Percentiles rank a stretch among this genome's conserved stretches.
phyloP scores from a whole-genome alignment of 2,329 filamentous ascomycete species.

The Botryotinia globosa region DNA sequence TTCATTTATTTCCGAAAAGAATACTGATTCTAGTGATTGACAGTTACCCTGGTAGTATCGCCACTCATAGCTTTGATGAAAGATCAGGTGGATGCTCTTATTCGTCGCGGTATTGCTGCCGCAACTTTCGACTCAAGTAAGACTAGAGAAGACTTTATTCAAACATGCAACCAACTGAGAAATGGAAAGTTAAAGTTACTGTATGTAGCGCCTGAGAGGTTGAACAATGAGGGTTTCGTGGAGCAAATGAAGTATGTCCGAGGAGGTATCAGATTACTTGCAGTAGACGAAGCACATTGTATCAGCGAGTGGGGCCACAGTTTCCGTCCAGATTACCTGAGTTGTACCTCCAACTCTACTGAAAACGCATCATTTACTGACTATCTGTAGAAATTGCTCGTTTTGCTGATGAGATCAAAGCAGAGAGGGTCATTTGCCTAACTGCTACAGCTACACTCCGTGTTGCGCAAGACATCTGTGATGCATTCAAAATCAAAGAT shows the following conservation, averaged over 20 bases:
- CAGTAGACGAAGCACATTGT: slow-evolving; percentile 58
- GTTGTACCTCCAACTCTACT: slow-evolving; percentile 30
- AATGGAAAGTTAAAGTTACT: slow-evolving; percentile 51
- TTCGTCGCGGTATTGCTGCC: slow-evolving; percentile 49
- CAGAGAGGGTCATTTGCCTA: slow-evolving; percentile 57
- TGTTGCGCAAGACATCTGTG: slow-evolving; percentile 54
- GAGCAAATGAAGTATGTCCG: slow-evolving; percentile 52
- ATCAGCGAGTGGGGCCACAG: slow-evolving; percentile 56
- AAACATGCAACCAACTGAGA: slow-evolving; percentile 46
- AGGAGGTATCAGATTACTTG: slow-evolving; percentile 55
- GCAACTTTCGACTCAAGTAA: slow-evolving; percentile 57
- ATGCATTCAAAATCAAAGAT: slow-evolving; percentile 49
- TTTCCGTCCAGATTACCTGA: slow-evolving; percentile 51
- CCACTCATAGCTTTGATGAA: slow-evolving; percentile 59
- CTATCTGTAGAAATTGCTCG: slow-evolving; percentile 45
- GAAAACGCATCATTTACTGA: slow-evolving; percentile 11
- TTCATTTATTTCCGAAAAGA: not conserved
- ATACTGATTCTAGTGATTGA: not conserved
- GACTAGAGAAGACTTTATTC: slow-evolving; percentile 41
- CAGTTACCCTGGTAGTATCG: slow-evolving; percentile 53
- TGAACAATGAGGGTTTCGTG: slow-evolving; percentile 61
- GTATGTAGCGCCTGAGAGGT: slow-evolving; percentile 57
- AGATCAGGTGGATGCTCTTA: slow-evolving; percentile 56
- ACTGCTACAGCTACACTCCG: slow-evolving; percentile 58
- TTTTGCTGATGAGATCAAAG: slow-evolving; percentile 53